These are phyloP conservation scores for Lodderomyces elongisporus DNA, from an alignment of 1,139 yeast species.

Conservation along the genomic window DNA sequence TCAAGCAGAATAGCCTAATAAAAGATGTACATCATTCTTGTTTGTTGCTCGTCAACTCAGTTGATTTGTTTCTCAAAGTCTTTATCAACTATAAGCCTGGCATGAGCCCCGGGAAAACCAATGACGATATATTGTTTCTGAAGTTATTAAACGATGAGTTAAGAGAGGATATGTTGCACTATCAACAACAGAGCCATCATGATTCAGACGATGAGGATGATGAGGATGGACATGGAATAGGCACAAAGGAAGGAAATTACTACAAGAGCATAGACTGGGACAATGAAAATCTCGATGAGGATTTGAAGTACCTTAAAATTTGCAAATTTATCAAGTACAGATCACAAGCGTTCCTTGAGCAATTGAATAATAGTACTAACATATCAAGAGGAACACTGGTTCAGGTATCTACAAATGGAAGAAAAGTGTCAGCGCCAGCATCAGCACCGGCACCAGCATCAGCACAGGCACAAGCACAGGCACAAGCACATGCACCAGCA, in stretches of 20 bases:
- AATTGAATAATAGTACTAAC: slow-evolving; percentile 3
- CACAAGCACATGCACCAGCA: slow-evolving; percentile 8
- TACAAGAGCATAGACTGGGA: slow-evolving; percentile 43
- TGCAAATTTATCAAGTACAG: slow-evolving; percentile 42
- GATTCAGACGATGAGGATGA: slow-evolving; percentile 11
- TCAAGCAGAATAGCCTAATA: slow-evolving; percentile 20
- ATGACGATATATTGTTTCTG: slow-evolving; percentile 36
- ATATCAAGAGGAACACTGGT: too few species aligned
- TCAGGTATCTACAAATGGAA: not conserved
- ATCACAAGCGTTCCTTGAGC: slow-evolving; percentile 15
- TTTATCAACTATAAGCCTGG: slow-evolving; percentile 33
- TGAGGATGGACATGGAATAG: slow-evolving; percentile 1
- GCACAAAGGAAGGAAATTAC: slow-evolving; percentile 8
- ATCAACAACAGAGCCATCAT: slow-evolving; percentile 19
- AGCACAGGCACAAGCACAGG: not conserved
- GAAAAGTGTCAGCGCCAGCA: not conserved
- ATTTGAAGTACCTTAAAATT: slow-evolving; percentile 41
- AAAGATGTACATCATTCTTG: slow-evolving; percentile 19
- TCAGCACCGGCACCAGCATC: not conserved
- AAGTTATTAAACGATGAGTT: slow-evolving; percentile 40
- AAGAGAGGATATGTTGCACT: slow-evolving; percentile 34
- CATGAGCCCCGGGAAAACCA: slow-evolving; percentile 16
- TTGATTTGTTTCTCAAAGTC: slow-evolving; percentile 33
- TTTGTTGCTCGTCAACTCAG: slow-evolving; percentile 25
- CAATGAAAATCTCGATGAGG: slow-evolving; percentile 48